Evolutionary conservation across 805 yeast species (phyloP).

Genomic region (Yarrowia alimentaria): DNA sequence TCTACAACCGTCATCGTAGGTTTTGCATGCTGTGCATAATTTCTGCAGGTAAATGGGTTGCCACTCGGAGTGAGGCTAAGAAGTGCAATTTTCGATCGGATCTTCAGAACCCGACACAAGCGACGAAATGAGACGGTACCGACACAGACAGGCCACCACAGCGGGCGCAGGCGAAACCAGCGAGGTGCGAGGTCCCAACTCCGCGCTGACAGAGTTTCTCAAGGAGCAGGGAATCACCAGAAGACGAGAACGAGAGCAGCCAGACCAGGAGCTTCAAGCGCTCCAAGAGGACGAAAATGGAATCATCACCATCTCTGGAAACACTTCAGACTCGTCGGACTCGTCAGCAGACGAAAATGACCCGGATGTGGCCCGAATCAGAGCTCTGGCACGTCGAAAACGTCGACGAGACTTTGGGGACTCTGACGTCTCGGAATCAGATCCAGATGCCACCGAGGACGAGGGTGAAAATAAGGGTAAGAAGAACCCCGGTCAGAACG

Average conservation of each 20-base stretch:
- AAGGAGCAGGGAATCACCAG: conserved; percentile 83
- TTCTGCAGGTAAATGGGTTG: too few relatives aligned
- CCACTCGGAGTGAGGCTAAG: too few relatives aligned
- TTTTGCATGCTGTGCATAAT: too few relatives aligned
- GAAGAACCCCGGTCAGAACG: conserved; percentile 27
- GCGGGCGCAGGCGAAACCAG: conserved; percentile 9
- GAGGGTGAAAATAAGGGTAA: conserved; percentile 34
- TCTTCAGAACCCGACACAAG: too few relatives aligned
- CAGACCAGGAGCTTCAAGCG: too few relatives aligned
- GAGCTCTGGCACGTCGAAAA: conserved; percentile 28
- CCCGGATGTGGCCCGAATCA: conserved; percentile 31
- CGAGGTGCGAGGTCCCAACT: conserved; percentile 51
- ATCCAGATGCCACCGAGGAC: conserved; percentile 35
- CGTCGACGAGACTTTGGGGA: conserved; percentile 31
- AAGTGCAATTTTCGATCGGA: background rate
- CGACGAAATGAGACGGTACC: conserved; percentile 20
- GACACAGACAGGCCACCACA: conserved; percentile 6
- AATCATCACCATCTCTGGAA: conserved; percentile 1
- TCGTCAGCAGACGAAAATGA: conserved; percentile 13
- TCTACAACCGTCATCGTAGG: too few relatives aligned
- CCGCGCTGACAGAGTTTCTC: conserved; percentile 86
- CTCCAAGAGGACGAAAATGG: too few relatives aligned
- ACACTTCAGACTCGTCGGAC: background rate
- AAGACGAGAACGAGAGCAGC: too few relatives aligned
- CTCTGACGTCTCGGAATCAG: conserved; percentile 29